These are phyloP conservation scores for Eimeria sp. DNA, from an alignment of 169 alveolate species.

Conservation along the genomic window DNA sequence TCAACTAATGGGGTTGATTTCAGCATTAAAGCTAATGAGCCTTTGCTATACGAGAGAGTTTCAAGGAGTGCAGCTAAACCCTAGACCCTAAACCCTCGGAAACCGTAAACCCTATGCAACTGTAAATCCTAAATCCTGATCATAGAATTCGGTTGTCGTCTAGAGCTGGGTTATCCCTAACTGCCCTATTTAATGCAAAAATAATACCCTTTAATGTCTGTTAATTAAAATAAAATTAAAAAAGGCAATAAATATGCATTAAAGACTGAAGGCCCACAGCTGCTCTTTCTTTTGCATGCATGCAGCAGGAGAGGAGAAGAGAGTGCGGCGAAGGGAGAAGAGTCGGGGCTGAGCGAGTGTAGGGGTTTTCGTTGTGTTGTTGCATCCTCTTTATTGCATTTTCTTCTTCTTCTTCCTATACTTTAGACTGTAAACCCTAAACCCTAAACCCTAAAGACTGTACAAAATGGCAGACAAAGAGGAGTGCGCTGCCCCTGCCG, in stretches of 20 bases:
- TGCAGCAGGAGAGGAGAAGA: background rate
- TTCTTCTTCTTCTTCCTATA: background rate
- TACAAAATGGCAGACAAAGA: conserved; percentile 60
- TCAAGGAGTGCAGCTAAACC: background rate
- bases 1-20: no score
- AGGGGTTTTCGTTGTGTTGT: background rate
- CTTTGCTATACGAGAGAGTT: no score
- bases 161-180: no score
- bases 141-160: no score
- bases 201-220: background rate
- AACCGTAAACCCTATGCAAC: background rate
- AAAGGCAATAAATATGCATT: background rate
- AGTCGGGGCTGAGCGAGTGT: background rate
- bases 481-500: conserved; percentile 53
- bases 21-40: no score
- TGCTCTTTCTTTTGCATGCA: background rate
- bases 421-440: background rate
- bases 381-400: background rate
- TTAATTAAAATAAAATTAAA: background rate
- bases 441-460: background rate
- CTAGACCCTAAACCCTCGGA: background rate
- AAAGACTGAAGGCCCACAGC: background rate
- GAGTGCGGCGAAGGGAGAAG: background rate
- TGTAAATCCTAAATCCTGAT: background rate
- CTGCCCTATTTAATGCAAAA: background rate